These are phyloP conservation scores for Megacollybia platyphylla DNA, from an alignment of 1,284 basidiomycete genomes.

Conservation along the genomic window DNA sequence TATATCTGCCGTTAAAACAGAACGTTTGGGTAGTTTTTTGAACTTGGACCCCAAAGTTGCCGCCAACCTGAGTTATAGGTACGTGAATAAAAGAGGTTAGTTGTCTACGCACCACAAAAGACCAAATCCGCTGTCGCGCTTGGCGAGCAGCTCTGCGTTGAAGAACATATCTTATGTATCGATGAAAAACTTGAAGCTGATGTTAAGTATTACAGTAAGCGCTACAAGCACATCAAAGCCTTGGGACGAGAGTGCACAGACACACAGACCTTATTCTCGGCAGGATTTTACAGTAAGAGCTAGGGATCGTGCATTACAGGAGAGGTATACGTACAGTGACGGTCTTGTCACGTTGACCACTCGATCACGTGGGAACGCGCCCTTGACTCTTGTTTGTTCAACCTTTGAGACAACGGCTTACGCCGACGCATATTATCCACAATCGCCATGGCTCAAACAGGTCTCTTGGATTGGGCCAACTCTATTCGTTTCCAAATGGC, in stretches of 20 bases:
- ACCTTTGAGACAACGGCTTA: not conserved
- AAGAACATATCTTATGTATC: constrained; percentile 49
- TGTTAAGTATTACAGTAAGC: not conserved
- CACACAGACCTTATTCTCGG: too few species aligned
- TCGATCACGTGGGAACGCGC: too few species aligned
- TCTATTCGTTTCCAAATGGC: constrained; percentile 54
- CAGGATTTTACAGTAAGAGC: too few species aligned
- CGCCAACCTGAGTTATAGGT: constrained; percentile 50
- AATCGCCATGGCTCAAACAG: constrained; percentile 22
- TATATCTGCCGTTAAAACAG: constrained; percentile 73
- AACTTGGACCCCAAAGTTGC: constrained; percentile 80
- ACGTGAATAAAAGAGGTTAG: not conserved
- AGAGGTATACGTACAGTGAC: too few species aligned
- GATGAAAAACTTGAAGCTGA: not conserved
- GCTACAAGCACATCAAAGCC: too few species aligned
- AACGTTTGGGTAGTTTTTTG: constrained; percentile 68
- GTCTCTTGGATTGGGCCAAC: constrained; percentile 52
- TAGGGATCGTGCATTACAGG: too few species aligned
- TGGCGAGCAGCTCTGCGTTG: constrained; percentile 56
- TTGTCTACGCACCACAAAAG: constrained; percentile 47
- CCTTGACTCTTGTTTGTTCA: too few species aligned
- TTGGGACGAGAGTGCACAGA: too few species aligned
- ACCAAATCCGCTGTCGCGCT: constrained; percentile 70
- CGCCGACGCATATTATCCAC: not conserved
- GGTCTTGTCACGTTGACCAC: too few species aligned